phyloP scores from a whole-genome alignment of 495 filamentous ascomycete genomes.

The Hypomontagnella monticulosa region DNA sequence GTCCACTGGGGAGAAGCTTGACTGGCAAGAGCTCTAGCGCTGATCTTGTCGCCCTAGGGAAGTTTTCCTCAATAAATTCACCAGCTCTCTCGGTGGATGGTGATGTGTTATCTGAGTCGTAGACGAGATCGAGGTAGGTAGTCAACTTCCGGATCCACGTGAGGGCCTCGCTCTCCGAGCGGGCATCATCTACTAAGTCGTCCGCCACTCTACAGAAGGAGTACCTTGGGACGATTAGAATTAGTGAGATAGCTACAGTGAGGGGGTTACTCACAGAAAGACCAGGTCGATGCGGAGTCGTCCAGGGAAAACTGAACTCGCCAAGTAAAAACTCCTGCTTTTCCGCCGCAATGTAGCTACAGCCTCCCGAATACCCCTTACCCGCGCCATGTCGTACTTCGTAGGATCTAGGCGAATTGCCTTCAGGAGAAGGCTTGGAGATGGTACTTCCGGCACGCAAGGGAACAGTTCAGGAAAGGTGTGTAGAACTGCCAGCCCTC shows the following conservation, averaged over 20 bases:
- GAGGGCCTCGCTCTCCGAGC: conserved; percentile 53
- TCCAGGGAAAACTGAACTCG: conserved; percentile 69
- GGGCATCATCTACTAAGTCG: conserved; percentile 71
- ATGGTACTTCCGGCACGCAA: conserved; percentile 50
- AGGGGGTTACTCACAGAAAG: conserved; percentile 56
- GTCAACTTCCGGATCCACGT: conserved; percentile 63
- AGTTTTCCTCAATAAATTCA: conserved; percentile 52
- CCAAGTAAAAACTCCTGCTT: conserved; percentile 75
- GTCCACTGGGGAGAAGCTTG: conserved; percentile 58
- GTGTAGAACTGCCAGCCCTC: conserved; percentile 65
- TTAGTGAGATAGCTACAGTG: neutral
- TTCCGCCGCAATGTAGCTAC: conserved; percentile 62
- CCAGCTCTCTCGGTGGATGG: conserved; percentile 28
- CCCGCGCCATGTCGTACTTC: conserved; percentile 60
- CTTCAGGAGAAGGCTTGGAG: conserved; percentile 55
- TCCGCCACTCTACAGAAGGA: conserved; percentile 77
- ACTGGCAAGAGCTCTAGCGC: conserved; percentile 65
- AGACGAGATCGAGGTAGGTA: conserved; percentile 58
- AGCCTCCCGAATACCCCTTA: conserved; percentile 65
- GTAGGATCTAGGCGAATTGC: conserved; percentile 55
- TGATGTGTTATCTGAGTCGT: conserved; percentile 25
- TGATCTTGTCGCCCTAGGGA: conserved; percentile 57
- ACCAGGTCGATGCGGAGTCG: conserved; percentile 71
- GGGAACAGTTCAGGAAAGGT: conserved; percentile 63
- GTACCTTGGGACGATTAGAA: conserved; percentile 57